A percentile compares a stretch with the other conserved stretches of the same genome.
Conservation (phyloP, 164 flowering plant genomes). For the Vitis rotundifolia region DNA sequence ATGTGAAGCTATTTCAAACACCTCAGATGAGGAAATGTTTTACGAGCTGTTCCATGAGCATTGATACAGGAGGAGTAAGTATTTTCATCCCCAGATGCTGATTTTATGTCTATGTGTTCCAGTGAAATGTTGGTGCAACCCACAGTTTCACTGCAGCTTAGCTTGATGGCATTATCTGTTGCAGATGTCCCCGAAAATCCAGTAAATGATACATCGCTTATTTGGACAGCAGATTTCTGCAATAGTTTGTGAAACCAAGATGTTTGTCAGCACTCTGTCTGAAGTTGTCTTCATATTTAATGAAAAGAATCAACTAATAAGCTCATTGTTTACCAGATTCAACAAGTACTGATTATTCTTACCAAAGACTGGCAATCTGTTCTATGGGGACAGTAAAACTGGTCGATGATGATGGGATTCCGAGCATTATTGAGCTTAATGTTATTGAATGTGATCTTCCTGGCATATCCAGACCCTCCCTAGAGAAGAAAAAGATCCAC, state of each 20-base stretch:
- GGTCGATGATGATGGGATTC: conserved; percentile 52
- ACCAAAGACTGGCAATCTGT: no score
- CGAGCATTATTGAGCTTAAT: conserved; percentile 12
- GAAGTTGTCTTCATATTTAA: no score
- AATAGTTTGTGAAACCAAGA: background rate
- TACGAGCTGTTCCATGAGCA: background rate
- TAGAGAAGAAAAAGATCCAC: background rate
- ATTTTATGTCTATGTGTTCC: background rate
- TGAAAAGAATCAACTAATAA: no score
- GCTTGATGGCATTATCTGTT: background rate
- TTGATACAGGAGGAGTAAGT: background rate
- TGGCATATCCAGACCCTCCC: conserved; percentile 50
- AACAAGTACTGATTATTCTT: no score
- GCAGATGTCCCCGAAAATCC: background rate
- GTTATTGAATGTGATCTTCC: conserved; percentile 23
- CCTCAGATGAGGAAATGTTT: no score
- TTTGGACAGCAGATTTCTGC: background rate
- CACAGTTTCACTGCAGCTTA: background rate
- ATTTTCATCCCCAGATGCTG: background rate
- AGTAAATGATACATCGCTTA: background rate
- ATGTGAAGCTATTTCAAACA: no score
- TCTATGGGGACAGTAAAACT: conserved; percentile 21
- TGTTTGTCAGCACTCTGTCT: no score
- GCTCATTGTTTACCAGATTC: no score
- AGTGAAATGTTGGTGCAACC: background rate